phyloP scores from a whole-genome alignment of 805 yeast species.

The Candida namnaoensis region DNA sequence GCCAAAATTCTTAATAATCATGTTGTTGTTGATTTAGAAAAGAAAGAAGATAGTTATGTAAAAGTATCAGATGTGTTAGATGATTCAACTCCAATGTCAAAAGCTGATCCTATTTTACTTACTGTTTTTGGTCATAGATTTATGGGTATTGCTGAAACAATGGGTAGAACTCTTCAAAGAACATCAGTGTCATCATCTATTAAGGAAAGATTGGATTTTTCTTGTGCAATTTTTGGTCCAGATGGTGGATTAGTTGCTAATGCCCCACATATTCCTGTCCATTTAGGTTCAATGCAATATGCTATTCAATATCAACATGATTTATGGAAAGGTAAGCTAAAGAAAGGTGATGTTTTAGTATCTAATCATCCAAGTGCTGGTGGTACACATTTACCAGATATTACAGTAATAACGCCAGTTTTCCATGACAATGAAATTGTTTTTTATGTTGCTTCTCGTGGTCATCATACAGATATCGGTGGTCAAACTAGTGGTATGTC shows the following conservation, averaged over 20 bases:
- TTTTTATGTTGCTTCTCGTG: constrained; percentile 89
- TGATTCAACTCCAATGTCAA: constrained; percentile 5
- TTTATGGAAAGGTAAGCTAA: constrained; percentile 56
- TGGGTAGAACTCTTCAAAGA: constrained; percentile 74
- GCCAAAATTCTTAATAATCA: constrained; percentile 57
- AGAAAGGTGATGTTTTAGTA: constrained; percentile 67
- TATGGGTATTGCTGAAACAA: constrained; percentile 87
- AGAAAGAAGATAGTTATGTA: constrained; percentile 8
- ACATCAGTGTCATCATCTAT: constrained; percentile 79
- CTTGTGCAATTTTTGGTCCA: constrained; percentile 75
- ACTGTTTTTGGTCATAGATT: constrained; percentile 79
- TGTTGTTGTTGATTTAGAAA: constrained; percentile 34
- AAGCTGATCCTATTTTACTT: constrained; percentile 57
- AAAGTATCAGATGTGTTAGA: no score
- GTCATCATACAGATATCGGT: constrained; percentile 96
- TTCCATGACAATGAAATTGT: constrained; percentile 52
- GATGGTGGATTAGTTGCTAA: constrained; percentile 78
- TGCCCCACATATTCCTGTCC: constrained; percentile 87
- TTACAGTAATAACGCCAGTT: constrained; percentile 89
- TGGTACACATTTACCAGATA: constrained; percentile 87
- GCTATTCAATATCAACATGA: constrained; percentile 61
- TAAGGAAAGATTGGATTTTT: constrained; percentile 75
- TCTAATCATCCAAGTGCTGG: constrained; percentile 79
- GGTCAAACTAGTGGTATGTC: constrained; percentile 96
- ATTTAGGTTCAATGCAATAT: constrained; percentile 79